Base-by-base conservation (phyloP, 1,284 basidiomycete genomes). In the Ganoderma lingzhi region DNA sequence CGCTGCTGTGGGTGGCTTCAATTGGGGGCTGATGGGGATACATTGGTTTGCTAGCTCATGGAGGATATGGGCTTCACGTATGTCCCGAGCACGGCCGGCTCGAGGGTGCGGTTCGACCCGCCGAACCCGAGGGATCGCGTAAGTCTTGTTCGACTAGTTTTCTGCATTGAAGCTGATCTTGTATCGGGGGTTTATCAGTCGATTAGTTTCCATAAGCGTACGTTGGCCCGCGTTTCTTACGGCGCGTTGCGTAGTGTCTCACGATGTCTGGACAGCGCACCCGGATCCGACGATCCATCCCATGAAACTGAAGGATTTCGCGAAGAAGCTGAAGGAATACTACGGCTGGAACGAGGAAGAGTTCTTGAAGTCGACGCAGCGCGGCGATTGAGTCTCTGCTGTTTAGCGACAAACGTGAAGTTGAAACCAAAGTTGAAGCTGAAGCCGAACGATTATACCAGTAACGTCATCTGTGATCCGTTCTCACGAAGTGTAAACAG, bases 51-150 rank as follows among this genome's bases (percentile, higher is more conserved):
- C 6, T 60, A 94, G 93, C 80, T 92, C 53, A 92, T 94, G 92
- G 81, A 83, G 42, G 91, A 92, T 65, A 89, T 94, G 86, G 93
- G 93, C 55, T 94, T 94, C 79, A 79, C 80, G 1, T 89, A 89
- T 71, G 88, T 90, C 76, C 90, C 89, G 23, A 88, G 87, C 69
- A 93, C 92, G 15, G 92, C 93, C 28, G 93, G 93, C 2, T 94
- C 93, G 14, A 93, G 92, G 78, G 93, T 94, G 37, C 86, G 92
- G 35, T 94, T 94, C 75, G 89, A 92, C 77, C 93, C 93, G 55
- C 92, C 90, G 10, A 82, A 89, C 74, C 80, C 80, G 68, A 81
- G 80, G 59, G 90, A 91, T 74, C 82, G 78, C 74, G 90, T 90
- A 72, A 76, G 87, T 77, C 69, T 56, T 12, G 37, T 69, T 55